A percentile compares a stretch with the other conserved stretches of the same genome.
Evolutionary conservation across 345 rosid genomes (phyloP).

Genomic region (Brassica cretica): DNA sequence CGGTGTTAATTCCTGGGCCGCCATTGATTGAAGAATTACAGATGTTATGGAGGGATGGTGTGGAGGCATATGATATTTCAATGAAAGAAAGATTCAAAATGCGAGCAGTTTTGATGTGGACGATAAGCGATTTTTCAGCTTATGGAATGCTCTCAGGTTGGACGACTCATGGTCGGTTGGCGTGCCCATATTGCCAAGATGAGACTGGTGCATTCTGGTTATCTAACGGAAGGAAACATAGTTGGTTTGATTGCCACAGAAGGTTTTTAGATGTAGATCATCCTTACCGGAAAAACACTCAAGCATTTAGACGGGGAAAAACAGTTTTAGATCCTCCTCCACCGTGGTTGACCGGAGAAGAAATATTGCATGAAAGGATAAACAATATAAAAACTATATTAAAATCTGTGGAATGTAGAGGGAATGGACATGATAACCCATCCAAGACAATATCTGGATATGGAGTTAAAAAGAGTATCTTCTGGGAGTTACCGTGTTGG

Average conservation of each 20-base stretch:
- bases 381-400: background rate
- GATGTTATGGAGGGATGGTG: background rate
- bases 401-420: background rate
- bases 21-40: background rate
- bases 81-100: background rate
- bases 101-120: background rate
- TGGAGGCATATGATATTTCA: background rate
- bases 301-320: background rate
- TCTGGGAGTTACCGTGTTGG: background rate
- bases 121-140: background rate
- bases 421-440: background rate
- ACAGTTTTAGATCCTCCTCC: background rate
- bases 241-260: background rate
- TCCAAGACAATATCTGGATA: background rate
- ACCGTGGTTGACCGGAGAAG: background rate
- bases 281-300: background rate
- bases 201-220: background rate
- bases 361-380: background rate
- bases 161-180: background rate
- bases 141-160: background rate
- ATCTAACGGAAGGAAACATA: background rate
- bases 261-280: background rate
- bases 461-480: background rate
- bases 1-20: background rate
- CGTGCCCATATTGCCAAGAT: background rate